Conservation (phyloP, 805 yeast species). For the Candida nitratophila region DNA sequence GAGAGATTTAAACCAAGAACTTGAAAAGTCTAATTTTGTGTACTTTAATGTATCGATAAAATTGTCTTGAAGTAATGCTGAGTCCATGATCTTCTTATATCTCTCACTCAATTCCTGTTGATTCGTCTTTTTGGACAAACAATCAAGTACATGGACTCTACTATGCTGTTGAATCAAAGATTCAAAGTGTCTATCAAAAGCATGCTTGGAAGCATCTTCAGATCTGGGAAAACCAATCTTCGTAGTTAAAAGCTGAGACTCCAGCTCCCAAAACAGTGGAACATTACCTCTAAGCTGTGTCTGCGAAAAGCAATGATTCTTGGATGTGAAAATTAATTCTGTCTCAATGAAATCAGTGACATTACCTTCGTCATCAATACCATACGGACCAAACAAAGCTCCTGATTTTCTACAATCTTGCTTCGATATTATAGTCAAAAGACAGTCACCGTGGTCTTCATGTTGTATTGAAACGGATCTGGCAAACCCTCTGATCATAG, state of each 20-base stretch:
- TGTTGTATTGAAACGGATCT: slow-evolving; percentile 24
- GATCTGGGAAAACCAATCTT: slow-evolving; percentile 43
- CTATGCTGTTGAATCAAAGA: slow-evolving; percentile 39
- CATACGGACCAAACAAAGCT: slow-evolving; percentile 45
- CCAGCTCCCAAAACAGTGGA: slow-evolving; percentile 49
- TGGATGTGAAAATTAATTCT: slow-evolving; percentile 39
- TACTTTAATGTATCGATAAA: slow-evolving; percentile 15
- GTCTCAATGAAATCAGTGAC: slow-evolving; percentile 47
- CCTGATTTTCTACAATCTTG: slow-evolving; percentile 43
- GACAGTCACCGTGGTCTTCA: slow-evolving; percentile 26
- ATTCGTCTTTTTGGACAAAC: slow-evolving; percentile 31
- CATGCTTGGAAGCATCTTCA: slow-evolving; percentile 46
- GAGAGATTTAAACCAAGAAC: slow-evolving; percentile 27
- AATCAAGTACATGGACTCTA: slow-evolving; percentile 42
- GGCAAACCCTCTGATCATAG: slow-evolving; percentile 46
- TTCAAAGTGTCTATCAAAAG: slow-evolving; percentile 45
- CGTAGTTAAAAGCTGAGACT: slow-evolving; percentile 36
- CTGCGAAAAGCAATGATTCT: slow-evolving; percentile 34
- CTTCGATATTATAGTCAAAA: slow-evolving; percentile 43
- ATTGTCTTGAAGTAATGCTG: slow-evolving; percentile 2
- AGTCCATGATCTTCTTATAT: slow-evolving; percentile 24
- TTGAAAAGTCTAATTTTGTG: slow-evolving; percentile 30
- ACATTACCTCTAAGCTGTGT: slow-evolving; percentile 45
- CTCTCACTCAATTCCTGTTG: slow-evolving; percentile 40
- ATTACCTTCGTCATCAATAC: slow-evolving; percentile 50